Evolutionary conservation across 208 protist species (phyloP), one percentile per base, ranked within the genome.

Genomic region (Herpetomonas muscarum): DNA sequence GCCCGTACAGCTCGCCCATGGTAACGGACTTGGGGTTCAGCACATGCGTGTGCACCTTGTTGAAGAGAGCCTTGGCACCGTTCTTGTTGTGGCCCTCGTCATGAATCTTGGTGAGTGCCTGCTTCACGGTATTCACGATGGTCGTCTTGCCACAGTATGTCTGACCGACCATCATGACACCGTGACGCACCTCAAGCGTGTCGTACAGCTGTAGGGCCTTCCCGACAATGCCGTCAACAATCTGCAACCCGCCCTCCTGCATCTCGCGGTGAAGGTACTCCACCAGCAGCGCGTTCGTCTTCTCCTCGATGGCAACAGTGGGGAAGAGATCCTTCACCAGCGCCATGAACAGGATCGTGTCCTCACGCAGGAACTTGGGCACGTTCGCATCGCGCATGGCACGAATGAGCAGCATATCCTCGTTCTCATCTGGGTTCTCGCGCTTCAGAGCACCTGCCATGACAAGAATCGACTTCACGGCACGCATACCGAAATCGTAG

Each of bases 401-500:
- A 32, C 92, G 86, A 61, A 97, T 97, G 15, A 98, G 77, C n/a
- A 98, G 71, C 73, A 97, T 87, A 61, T 98, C 93, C 73, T 98
- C 96, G 55, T 76, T 84, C 47, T 92, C 82, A 54, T 96, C 75
- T 3, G 92, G 86, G 60, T 91, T 78, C 34, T 87, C 76, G 24
- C 92, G 83, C 75, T 98, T 97, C 5, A 96, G 74, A 2, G 75
- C 82, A 39, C 96, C 96, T 4, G 96, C 96, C 77, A 98, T 92
- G 26, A 97, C 86, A 32, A 98, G 75, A 78, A 98, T 97, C 22
- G 93, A 96, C 73, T 98, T 98, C 25, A 98, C 87, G 0, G 96
- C 92, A 55, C 97, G 93, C 85, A 98, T 96, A 68, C 93, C 94
- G 66, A 96, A 98, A 64, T 98, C 96, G 74, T 98, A 98, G 77